phyloP scores from a whole-genome alignment of 139 green algal species.

The Tetraselmis striata region DNA sequence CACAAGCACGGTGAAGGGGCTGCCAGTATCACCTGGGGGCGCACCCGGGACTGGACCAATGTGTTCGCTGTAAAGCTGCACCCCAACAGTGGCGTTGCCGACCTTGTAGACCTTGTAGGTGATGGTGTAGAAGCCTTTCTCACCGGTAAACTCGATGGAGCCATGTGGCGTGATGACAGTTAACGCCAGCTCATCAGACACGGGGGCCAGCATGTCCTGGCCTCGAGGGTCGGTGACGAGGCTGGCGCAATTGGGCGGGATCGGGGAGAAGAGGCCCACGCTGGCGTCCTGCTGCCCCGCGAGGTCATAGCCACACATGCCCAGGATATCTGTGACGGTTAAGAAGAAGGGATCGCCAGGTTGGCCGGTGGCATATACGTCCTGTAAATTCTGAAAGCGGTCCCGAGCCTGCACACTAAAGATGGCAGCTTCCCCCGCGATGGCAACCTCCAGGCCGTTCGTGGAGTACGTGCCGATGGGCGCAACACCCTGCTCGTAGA shows the following conservation, averaged over 20 bases:
- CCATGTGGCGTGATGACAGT: not conserved
- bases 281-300: not conserved
- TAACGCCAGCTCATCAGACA: not conserved
- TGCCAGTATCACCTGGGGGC: not conserved
- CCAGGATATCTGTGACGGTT: constrained; percentile 1
- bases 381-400: constrained; percentile 10
- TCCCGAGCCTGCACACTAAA: constrained; percentile 4
- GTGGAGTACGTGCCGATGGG: not conserved
- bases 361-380: not conserved
- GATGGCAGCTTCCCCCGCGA: constrained; percentile 6
- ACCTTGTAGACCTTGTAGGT: constrained; percentile 6
- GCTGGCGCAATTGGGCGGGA: not conserved
- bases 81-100: constrained; percentile 3
- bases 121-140: constrained; percentile 2
- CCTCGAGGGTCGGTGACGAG: not conserved
- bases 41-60: not conserved
- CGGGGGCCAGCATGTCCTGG: not conserved
- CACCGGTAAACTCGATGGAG: not conserved
- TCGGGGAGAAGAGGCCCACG: not conserved
- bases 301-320: not conserved
- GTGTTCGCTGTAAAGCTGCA: constrained; percentile 4
- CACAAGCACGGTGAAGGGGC: constrained; percentile 5
- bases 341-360: constrained; percentile 6
- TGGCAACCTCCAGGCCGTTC: not conserved
- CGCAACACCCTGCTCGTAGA: not conserved